Evolutionary conservation across 2,329 filamentous ascomycete genomes (phyloP).

Genomic region (Tolypocladium album): DNA sequence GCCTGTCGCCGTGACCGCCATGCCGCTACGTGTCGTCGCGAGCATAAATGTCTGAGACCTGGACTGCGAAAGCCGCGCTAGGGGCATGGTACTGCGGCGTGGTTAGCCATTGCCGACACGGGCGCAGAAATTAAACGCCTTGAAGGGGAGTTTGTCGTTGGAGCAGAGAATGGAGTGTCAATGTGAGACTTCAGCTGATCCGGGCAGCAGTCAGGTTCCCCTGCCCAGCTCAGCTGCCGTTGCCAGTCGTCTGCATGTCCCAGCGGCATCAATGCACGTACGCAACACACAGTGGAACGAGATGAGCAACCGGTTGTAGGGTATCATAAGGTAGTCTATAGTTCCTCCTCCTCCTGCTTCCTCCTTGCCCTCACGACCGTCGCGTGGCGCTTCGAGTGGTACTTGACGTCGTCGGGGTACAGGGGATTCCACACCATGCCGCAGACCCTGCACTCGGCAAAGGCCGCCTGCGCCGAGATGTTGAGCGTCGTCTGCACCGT

Average conservation of each 20-base stretch:
- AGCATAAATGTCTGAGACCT: background rate
- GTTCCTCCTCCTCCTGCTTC: constrained; percentile 9
- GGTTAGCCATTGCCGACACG: background rate
- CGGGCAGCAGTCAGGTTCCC: background rate
- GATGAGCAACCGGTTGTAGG: background rate
- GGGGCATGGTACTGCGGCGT: no score
- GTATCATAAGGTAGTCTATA: constrained; percentile 7
- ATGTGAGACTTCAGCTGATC: background rate
- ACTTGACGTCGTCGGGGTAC: constrained; percentile 31
- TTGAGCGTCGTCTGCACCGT: constrained; percentile 33
- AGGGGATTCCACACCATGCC: constrained; percentile 33
- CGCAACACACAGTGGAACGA: background rate
- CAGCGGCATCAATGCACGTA: background rate
- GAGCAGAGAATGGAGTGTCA: no score
- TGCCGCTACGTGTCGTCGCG: background rate
- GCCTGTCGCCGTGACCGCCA: background rate
- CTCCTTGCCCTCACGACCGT: constrained; percentile 17
- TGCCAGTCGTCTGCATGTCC: background rate
- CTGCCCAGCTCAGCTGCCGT: background rate
- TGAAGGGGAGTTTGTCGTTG: background rate
- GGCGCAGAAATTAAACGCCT: no score
- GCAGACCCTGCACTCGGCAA: constrained; percentile 31
- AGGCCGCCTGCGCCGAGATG: constrained; percentile 27
- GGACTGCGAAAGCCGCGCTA: no score
- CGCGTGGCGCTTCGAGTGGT: constrained; percentile 28